Evolutionary conservation across 306 rosid genomes (phyloP), one percentile per base, ranked within the genome.

Genomic region (Vigna radiata): DNA sequence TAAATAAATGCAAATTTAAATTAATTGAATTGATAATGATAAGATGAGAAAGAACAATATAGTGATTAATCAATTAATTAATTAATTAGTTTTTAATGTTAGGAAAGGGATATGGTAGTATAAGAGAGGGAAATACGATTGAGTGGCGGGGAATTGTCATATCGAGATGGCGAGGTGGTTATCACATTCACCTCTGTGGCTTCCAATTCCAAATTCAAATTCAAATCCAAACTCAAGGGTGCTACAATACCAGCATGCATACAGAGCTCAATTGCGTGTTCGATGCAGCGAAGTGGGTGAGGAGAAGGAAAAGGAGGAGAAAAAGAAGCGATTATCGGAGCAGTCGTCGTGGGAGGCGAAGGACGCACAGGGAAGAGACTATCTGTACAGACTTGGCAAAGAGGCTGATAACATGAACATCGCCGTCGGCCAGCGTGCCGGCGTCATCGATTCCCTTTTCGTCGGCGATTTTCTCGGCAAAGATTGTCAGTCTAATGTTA

Each of bases 401-500:
- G 98, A 95, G 78, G 90, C 97, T 19, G 98, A 95, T 61, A 95
- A 90, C 86, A 88, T 92, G 98, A 95, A 92, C 84, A 90, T 95
- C 78, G 96, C 98, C 46, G 97, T 95, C 19, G 98, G 98, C 4
- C 97, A 94, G 75, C 88, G 92, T 66, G 81, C 93, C 2, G 98
- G 98, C n/a, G 47, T 92, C 81, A 83, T 95, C 70, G 98, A 95
- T 29, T 87, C 90, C 55, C 85, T 95, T 7, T 95, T 95, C 67
- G 87, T 86, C 70, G 98, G 98, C 6, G 81, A 95, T 15, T 92
- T 95, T 72, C 97, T 95, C 79, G 97, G 98, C 61, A 83, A 68
- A 77, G 98, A 95, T 84, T 90, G 96, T 91, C 79, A 68, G n/a
- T 55, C 27, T 4, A n/a, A 27, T 23, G 12, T 6, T 4, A 0